These are phyloP conservation scores for Plasmodium chabaudi DNA, from an alignment of 169 alveolate genomes.

Conservation along the genomic window DNA sequence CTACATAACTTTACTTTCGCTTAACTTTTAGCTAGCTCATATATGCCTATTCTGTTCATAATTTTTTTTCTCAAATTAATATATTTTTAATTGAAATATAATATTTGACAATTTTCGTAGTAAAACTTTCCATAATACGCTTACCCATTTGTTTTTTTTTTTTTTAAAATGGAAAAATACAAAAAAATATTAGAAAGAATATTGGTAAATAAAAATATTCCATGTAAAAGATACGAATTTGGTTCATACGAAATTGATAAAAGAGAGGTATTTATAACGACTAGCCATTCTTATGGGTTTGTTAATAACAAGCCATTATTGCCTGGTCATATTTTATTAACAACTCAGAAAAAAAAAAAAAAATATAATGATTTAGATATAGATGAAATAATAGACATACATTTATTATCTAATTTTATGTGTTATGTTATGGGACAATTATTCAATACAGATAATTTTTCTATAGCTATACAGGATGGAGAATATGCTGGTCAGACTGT, in stretches of 20 bases:
- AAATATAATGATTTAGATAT: constrained; percentile 57
- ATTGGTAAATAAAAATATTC: constrained; percentile 34
- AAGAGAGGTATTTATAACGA: constrained; percentile 81
- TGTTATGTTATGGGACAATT: constrained; percentile 57
- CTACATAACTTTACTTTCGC: neutral
- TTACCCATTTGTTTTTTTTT: neutral
- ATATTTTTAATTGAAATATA: neutral
- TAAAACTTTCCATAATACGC: too few species aligned
- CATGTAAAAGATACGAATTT: constrained; percentile 72
- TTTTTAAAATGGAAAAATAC: constrained; percentile 55
- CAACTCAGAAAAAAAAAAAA: constrained; percentile 80
- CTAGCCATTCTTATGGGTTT: constrained; percentile 79
- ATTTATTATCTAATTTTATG: constrained; percentile 68
- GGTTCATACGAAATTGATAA: constrained; percentile 78
- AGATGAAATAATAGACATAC: constrained; percentile 68
- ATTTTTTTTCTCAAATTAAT: neutral
- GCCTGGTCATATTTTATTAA: constrained; percentile 85
- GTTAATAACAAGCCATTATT: constrained; percentile 83
- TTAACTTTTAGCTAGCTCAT: neutral
- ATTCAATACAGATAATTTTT: constrained; percentile 28
- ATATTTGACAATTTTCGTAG: too few species aligned
- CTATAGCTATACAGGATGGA: constrained; percentile 88
- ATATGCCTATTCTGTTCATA: neutral
- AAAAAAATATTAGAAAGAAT: constrained; percentile 42
- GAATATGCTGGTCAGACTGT: constrained; percentile 93